A percentile compares a stretch with the other conserved stretches of the same genome.
Conservation (phyloP, 2,329 filamentous ascomycete species). For the Aureobasidium sp. region DNA sequence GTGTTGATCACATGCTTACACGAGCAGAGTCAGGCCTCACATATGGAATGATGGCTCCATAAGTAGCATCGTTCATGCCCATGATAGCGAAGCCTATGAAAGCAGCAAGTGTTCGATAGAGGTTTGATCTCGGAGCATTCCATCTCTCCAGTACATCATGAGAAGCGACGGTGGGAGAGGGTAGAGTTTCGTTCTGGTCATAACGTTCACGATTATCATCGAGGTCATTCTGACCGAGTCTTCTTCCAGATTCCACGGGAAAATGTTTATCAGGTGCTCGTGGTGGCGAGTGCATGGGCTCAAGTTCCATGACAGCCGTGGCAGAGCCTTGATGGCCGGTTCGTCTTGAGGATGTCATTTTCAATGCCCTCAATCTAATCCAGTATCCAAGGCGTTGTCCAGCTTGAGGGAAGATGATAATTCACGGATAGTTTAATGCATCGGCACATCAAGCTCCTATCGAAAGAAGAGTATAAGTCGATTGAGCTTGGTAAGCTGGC, state of each 20-base stretch:
- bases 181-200: conserved; percentile 29
- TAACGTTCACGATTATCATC: conserved; percentile 16
- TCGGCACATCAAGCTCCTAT: neutral
- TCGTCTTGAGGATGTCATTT: neutral
- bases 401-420: neutral
- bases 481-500: neutral
- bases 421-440: neutral
- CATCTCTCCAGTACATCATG: conserved; percentile 44
- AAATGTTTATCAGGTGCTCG: conserved; percentile 14
- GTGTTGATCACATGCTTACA: neutral
- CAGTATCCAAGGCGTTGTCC: neutral
- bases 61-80: conserved; percentile 55
- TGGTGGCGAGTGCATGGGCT: conserved; percentile 15
- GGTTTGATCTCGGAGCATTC: conserved; percentile 54
- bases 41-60: conserved; percentile 48
- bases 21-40: conserved; percentile 18
- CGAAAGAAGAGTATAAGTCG: no score
- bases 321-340: conserved; percentile 18
- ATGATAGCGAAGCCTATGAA: conserved; percentile 57
- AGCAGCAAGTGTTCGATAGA: conserved; percentile 49
- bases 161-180: conserved; percentile 37
- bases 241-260: conserved; percentile 17
- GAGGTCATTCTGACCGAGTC: conserved; percentile 15
- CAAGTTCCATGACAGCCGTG: conserved; percentile 21
- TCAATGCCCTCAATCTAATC: neutral